Evolutionary conservation across 148 eudicot species (phyloP), one percentile per base, ranked within the genome.

Genomic region (Talinum fruticosum): DNA sequence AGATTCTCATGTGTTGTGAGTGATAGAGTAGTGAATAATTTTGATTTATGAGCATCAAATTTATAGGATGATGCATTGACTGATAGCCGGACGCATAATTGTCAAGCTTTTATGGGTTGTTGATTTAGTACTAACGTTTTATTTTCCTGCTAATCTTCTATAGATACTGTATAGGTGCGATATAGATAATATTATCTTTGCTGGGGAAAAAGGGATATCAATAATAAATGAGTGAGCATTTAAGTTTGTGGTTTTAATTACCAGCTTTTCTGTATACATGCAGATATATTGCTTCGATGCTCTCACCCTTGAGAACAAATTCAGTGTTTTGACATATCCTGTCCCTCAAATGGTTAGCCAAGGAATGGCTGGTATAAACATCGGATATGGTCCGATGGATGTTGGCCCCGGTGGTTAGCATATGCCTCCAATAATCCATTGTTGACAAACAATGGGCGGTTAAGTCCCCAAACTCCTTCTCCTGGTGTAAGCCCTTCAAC

Each of bases 201-300:
- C 66, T 0, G 32, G 33, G 2, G 66, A 15, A 62, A 62, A 28
- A 62, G 10, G 66, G 33, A 12, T 28, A 28, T 33, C 33, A 62
- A 28, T 33, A 62, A 8, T 62, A 62, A 28, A 62, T 28, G 71
- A 37, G n/a, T 28, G 71, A 47, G 33, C n/a, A 45, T 2, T 24
- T 75, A 28, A n/a, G 66, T 5, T 12, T 44, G 18, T 37, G 8
- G 38, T n/a, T 80, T 61, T 33, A 15, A 72, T 23, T 75, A 12
- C 80, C 74, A 59, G 41, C 30, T 44, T 71, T 79, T 77, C 29
- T 61, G 6, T 78, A 38, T 69, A 34, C 38, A 53, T 79, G 89
- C 97, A 96, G 99, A 89, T 96, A 82, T 89, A 96, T 82, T 96
- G 99, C 88, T 89, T 91, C 83, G 99, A 96, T 76, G 88, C 97